Conservation (phyloP, 306 rosid genomes). For the Malus orientalis region DNA sequence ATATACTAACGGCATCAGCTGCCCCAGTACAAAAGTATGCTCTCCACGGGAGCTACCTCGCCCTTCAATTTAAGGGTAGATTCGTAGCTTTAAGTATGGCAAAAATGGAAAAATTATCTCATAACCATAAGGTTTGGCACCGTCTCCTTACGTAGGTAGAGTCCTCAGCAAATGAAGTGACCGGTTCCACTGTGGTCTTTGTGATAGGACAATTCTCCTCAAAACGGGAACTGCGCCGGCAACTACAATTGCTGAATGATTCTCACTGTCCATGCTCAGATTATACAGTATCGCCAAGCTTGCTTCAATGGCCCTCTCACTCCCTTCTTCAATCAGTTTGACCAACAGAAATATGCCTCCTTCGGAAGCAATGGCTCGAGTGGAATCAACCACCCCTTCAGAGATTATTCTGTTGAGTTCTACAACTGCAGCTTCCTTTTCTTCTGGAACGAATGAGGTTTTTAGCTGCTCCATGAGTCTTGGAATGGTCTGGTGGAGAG, state of each 20-base stretch:
- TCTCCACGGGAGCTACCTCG: not conserved
- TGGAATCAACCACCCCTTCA: conserved; percentile 62
- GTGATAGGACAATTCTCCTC: conserved; percentile 49
- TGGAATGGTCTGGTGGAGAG: conserved; percentile 70
- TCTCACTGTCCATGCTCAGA: conserved; percentile 76
- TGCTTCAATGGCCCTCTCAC: conserved; percentile 62
- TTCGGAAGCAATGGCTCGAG: conserved; percentile 46
- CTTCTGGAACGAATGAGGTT: conserved; percentile 43
- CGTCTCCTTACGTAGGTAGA: conserved; percentile 36
- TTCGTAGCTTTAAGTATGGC: not conserved
- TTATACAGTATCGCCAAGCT: conserved; percentile 58
- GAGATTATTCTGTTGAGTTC: conserved; percentile 77
- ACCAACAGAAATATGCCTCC: conserved; percentile 61
- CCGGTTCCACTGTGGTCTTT: conserved; percentile 61
- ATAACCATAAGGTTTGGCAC: not conserved
- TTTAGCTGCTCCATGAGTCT: conserved; percentile 66
- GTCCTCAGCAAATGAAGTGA: conserved; percentile 73
- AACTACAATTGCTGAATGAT: conserved; percentile 57
- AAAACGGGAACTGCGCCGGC: conserved; percentile 68
- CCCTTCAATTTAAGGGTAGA: not conserved
- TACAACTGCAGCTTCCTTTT: conserved; percentile 58
- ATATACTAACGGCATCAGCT: not conserved
- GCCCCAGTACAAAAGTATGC: not conserved
- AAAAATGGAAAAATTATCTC: not conserved
- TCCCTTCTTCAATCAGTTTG: conserved; percentile 68